Evolutionary conservation across 192 early-diverging fungal species (phyloP), one percentile per base, ranked within the genome.

Genomic region (Dissophora globulifera): DNA sequence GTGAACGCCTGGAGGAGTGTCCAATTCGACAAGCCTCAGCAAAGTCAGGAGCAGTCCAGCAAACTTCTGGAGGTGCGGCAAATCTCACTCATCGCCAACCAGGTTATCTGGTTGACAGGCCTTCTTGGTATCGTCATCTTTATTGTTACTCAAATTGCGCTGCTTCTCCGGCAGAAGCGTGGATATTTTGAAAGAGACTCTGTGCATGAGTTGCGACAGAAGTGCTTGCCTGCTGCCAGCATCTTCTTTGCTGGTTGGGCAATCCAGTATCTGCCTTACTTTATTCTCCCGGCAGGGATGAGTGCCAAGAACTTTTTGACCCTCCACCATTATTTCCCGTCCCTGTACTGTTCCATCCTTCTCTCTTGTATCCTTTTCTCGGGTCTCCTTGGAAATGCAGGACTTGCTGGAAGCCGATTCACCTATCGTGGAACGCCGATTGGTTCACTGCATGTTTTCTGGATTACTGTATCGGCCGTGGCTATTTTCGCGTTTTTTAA

Each of bases 231-330:
- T 2, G 31, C 22, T 30, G 50, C 58, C 12, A 16, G 42, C 5
- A 30, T 47, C 4, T 49, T 55, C 23, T 70, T 70, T 25, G n/a
- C 51, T 22, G 58, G 10, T 19, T 70, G 68, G 68, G 50, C 58
- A 17, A n/a, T 62, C 20, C 50, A 49, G 19, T 62, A 16, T 10
- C 9, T 55, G 9, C 68, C 68, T 0, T 58, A 40, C 16, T 20
- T 48, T 4, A 12, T 55, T 27, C 0, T 62, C 51, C 19, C 40
- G 8, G 6, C 15, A 0, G 23, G 46, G 12, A 5, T 35, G 4
- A 17, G 23, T 13, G 27, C 42, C 42, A 10, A 35, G 16, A 30
- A 50, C 31, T 43, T 35, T 5, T 25, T 46, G 25, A 40, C 22
- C 22, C 17, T 41, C 10, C 50, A 61, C 17, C 50, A 61, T 12